Conservation (phyloP, 805 yeast genomes). For the Vanderwaltozyma yarrowii region DNA sequence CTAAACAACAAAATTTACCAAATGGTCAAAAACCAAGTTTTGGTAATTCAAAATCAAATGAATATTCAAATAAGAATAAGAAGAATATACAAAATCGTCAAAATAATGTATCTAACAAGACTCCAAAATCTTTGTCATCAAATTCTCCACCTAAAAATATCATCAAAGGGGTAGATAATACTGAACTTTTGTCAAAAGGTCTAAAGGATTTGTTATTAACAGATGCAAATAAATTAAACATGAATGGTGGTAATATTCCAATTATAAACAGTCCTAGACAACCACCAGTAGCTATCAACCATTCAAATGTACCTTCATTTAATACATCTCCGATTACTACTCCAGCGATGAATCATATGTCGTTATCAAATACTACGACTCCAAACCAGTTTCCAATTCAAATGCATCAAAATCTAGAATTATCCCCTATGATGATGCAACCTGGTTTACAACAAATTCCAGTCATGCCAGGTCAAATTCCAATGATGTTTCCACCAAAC, state of each 20-base stretch:
- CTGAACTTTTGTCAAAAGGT: slow-evolving; percentile 8
- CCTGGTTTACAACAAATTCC: neutral
- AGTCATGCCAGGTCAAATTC: neutral
- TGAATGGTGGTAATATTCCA: neutral
- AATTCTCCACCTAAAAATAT: neutral
- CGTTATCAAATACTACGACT: neutral
- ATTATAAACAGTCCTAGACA: neutral
- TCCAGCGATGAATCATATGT: slow-evolving; percentile 3
- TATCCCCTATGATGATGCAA: neutral
- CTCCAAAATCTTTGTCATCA: neutral
- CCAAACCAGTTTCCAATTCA: neutral
- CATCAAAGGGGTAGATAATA: slow-evolving; percentile 1
- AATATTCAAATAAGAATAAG: neutral
- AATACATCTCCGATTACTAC: slow-evolving; percentile 11
- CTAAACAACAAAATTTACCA: slow-evolving; percentile 22
- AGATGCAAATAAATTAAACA: neutral
- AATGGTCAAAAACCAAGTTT: slow-evolving; percentile 28
- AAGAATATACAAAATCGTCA: neutral
- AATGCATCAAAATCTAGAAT: neutral
- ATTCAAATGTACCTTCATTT: slow-evolving; percentile 2
- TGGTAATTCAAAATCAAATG: slow-evolving; percentile 12
- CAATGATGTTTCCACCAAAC: neutral
- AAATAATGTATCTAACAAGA: neutral
- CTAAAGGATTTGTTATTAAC: slow-evolving; percentile 9
- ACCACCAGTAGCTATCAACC: neutral